These are phyloP conservation scores for Colletotrichum plurivorum DNA, from an alignment of 2,329 filamentous ascomycete species.

Conservation along the genomic window DNA sequence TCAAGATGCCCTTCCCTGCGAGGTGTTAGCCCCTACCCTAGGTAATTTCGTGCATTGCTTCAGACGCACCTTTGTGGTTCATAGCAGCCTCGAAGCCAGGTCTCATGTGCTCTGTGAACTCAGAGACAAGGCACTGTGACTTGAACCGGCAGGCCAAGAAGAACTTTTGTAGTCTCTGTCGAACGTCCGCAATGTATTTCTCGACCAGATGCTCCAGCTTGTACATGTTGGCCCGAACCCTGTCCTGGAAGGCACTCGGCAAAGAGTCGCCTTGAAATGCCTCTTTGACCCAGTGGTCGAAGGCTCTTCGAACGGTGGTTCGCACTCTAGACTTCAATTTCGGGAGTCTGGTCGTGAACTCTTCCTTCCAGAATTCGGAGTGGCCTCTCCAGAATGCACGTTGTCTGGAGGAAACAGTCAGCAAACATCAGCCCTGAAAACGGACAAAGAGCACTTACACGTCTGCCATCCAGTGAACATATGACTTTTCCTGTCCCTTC, in stretches of 20 bases:
- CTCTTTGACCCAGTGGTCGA: background rate
- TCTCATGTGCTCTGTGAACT: background rate
- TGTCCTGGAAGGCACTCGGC: background rate
- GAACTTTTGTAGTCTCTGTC: background rate
- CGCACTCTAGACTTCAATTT: background rate
- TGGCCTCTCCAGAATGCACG: conserved; percentile 20
- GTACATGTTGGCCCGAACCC: conserved; percentile 3
- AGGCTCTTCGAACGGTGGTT: background rate
- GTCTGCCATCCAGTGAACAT: conserved; percentile 20
- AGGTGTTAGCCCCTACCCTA: too few relatives aligned
- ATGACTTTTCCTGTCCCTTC: background rate
- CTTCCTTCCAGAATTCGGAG: background rate
- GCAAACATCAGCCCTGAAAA: background rate
- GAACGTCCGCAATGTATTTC: background rate
- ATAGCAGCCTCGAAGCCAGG: conserved; percentile 21
- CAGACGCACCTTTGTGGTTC: background rate
- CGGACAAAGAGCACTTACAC: background rate
- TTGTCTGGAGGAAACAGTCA: background rate
- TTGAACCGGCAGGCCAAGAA: background rate
- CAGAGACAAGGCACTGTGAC: background rate
- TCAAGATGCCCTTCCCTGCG: conserved; percentile 13
- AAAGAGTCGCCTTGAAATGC: background rate
- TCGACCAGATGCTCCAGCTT: conserved; percentile 10
- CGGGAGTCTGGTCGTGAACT: conserved; percentile 1
- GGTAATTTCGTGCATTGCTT: background rate